Evolutionary conservation across 2,329 filamentous ascomycete genomes (phyloP).

Genomic region (Microcyclospora tardicrescens): DNA sequence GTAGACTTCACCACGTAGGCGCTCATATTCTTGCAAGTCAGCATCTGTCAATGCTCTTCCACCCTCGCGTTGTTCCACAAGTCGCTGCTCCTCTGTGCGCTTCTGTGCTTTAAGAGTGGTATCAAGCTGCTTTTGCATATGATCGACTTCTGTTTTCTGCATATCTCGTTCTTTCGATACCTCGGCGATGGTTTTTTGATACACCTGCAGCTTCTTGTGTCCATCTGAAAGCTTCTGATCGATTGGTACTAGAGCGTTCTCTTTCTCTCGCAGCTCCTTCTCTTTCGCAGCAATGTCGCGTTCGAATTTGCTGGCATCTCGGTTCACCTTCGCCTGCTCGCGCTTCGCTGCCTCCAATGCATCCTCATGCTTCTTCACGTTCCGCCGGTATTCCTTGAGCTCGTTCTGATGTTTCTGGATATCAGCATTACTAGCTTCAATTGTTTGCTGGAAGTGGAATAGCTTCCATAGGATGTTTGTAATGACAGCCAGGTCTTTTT

Average conservation of each 20-base stretch:
- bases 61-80: constrained; percentile 70
- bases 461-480: constrained; percentile 94
- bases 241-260: constrained; percentile 75
- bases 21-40: constrained; percentile 82
- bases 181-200: constrained; percentile 54
- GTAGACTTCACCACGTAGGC: constrained; percentile 71
- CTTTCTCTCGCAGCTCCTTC: constrained; percentile 72
- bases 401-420: constrained; percentile 93
- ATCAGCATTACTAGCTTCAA: constrained; percentile 79
- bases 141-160: constrained; percentile 54
- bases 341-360: constrained; percentile 69
- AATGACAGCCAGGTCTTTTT: constrained; percentile 81
- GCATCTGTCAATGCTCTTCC: constrained; percentile 74
- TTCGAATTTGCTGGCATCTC: constrained; percentile 70
- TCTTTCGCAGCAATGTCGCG: constrained; percentile 75
- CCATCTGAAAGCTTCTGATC: constrained; percentile 84
- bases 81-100: constrained; percentile 79
- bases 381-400: constrained; percentile 79
- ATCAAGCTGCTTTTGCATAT: constrained; percentile 66
- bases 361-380: constrained; percentile 71
- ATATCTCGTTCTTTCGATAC: constrained; percentile 65
- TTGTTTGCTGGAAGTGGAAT: constrained; percentile 84
- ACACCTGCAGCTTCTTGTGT: constrained; percentile 53
- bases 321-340: constrained; percentile 65
- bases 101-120: constrained; percentile 81